phyloP scores from a whole-genome alignment of 176 grass and related monocot species.

The Zea mays region DNA sequence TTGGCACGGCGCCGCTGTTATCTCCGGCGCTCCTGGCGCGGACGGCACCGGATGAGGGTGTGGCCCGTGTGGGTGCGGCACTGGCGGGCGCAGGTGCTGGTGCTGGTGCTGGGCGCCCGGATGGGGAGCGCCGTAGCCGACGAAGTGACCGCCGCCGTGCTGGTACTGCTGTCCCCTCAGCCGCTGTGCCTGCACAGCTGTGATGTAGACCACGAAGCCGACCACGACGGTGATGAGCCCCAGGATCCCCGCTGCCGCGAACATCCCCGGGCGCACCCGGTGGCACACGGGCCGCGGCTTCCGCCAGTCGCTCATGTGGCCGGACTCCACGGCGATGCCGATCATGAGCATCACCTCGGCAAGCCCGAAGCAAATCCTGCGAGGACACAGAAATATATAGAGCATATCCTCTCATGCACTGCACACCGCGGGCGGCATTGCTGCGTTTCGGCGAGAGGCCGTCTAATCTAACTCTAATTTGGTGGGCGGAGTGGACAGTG shows the following conservation, averaged over 20 bases:
- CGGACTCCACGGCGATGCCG: conserved; percentile 79
- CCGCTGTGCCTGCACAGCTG: conserved; percentile 46
- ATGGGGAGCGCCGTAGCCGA: conserved; percentile 20
- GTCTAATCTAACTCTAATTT: neutral
- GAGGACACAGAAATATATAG: neutral
- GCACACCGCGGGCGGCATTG: neutral
- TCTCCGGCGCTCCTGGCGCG: conserved; percentile 46
- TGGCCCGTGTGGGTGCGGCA: neutral
- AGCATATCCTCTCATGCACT: too few species aligned
- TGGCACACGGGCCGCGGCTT: conserved; percentile 70
- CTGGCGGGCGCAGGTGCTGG: conserved; percentile 1
- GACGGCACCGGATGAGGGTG: conserved; percentile 20
- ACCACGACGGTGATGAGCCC: conserved; percentile 77
- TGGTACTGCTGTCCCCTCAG: conserved; percentile 34
- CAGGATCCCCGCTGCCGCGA: conserved; percentile 78
- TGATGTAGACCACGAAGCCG: conserved; percentile 79
- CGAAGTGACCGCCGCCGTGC: conserved; percentile 32
- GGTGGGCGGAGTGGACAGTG: too few species aligned
- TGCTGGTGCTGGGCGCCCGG: conserved; percentile 1
- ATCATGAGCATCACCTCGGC: conserved; percentile 89
- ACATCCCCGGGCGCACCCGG: conserved; percentile 68
- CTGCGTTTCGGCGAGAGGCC: too few species aligned
- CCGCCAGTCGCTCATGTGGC: conserved; percentile 72
- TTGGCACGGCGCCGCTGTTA: conserved; percentile 10
- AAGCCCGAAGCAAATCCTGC: conserved; percentile 85